Base-by-base conservation (phyloP, 169 alveolate species). In the Plasmodium blacklocki region DNA sequence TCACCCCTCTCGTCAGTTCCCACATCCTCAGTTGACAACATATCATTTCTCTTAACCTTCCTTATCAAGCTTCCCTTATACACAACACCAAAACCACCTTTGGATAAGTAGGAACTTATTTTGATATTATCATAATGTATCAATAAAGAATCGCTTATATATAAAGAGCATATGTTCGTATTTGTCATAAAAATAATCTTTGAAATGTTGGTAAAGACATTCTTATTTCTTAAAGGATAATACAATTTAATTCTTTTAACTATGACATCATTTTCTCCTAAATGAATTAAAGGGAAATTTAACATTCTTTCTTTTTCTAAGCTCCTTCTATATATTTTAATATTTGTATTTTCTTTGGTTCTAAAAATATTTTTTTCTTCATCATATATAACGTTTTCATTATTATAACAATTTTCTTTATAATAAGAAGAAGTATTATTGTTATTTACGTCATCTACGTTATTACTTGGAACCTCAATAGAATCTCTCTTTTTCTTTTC, bases 61-160 rank as follows among this genome's bases (percentile, higher is more conserved):
- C 54, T 83, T 19, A 67, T 26, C 5, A 83, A 32, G 12, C 68
- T 8, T 14, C 91, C 91, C n/a, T 59, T 67, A 49, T 83, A 83
- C 2, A 83, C 91, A 15, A 71, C 91, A 6, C 91, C 91, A 68
- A 83, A 83, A 6, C 86, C 83, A 2, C 91, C 91, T 47, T 83
- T 83, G 0, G 91, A 83, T n/a, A 83, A 50, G 50, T 70, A 83
- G 2, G 86, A 83, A 0, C 71, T 64, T 56, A 67, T 70, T 83
- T 71, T 68, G 6, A 83, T 60, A 58, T 83, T 50, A 54, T 78
- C 72, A 66, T 78, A 78, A 63, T 78, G 68, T 11, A 78, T 78
- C 5, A 78, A 70, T 23, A 64, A 52, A 2, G 75, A 50, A 21
- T 78, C 89, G 6, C 52, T 50, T 26, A 78, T 39, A 52, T 78